Percentiles rank a stretch among this genome's conserved stretches.
These are phyloP conservation scores for Cordyceps cicadae DNA, from an alignment of 2,329 filamentous ascomycete species.

Conservation along the genomic window DNA sequence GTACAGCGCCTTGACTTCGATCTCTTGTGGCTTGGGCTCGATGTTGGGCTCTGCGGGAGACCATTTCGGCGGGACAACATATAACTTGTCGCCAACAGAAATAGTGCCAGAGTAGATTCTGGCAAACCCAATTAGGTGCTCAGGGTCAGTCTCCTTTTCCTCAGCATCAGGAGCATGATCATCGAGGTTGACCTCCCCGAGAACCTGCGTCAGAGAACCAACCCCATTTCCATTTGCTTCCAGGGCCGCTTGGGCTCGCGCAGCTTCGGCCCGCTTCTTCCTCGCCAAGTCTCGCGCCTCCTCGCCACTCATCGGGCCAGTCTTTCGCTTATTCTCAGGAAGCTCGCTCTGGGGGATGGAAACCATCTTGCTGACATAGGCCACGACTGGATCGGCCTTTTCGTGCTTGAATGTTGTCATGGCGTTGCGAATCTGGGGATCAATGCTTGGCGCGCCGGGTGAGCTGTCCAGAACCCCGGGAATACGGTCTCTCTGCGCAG, in stretches of 20 bases:
- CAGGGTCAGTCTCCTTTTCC: slow-evolving; percentile 59
- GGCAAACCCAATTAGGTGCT: slow-evolving; percentile 91
- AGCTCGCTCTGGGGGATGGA: slow-evolving; percentile 89
- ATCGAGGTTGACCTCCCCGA: slow-evolving; percentile 54
- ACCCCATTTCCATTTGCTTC: slow-evolving; percentile 36
- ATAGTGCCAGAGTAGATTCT: slow-evolving; percentile 87
- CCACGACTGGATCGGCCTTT: slow-evolving; percentile 70
- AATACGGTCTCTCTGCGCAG: slow-evolving; percentile 71
- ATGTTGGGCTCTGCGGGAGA: slow-evolving; percentile 69
- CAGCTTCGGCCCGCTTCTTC: slow-evolving; percentile 82
- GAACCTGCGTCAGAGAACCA: slow-evolving; percentile 48
- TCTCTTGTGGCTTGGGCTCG: slow-evolving; percentile 66
- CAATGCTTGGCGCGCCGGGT: slow-evolving; percentile 66
- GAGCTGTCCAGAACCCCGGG: slow-evolving; percentile 72
- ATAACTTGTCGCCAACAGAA: slow-evolving; percentile 81
- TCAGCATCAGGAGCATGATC: slow-evolving; percentile 38
- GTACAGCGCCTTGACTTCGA: slow-evolving; percentile 81
- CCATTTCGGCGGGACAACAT: slow-evolving; percentile 89
- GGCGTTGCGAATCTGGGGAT: slow-evolving; percentile 62
- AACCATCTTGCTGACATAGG: slow-evolving; percentile 98
- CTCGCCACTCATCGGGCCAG: slow-evolving; percentile 70
- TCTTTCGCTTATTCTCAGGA: slow-evolving; percentile 70
- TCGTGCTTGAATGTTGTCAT: slow-evolving; percentile 72
- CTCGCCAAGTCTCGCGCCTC: slow-evolving; percentile 83
- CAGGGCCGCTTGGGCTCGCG: slow-evolving; percentile 60